Evolutionary conservation across 2,329 filamentous ascomycete genomes (phyloP), one percentile per base, ranked within the genome.

Genomic region (Aspergillus amoenus): DNA sequence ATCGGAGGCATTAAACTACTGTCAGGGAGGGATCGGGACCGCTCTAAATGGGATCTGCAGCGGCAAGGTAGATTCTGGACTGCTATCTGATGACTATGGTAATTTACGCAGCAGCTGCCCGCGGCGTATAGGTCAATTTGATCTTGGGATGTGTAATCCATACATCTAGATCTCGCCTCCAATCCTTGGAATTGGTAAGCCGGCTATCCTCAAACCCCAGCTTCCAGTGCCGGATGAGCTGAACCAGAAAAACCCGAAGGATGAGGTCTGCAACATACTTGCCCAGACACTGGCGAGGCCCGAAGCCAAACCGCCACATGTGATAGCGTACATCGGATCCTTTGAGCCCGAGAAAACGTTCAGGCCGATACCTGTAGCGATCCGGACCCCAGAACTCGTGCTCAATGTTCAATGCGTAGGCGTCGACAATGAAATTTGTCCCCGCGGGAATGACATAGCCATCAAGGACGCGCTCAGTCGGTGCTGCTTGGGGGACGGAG

Each of bases 271-370:
- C 74, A 1, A 77, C 61, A 57, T 74, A 71, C 59, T 74, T 76
- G 0, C 78, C 78, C 63, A 81, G 58, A 55, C 78, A 81, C 55
- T 75, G 70, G 27, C 77, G 62, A 0, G 77, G 75, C 1, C 78
- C 78, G 57, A 79, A 80, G 0, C 78, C 78, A 62, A 78, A 81
- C 3, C 77, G 67, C 78, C 77, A 79, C 45, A 71, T 74, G 3
- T 70, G 60, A 60, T 79, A 79, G 11, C 78, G 60, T 8, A 27
- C 12, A 15, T 58, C 47, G 3, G 44, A 50, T 7, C 15, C 13
- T 7, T 24, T 48, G 15, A 39, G 24, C 1, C 24, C 54, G 7
- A 60, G 12, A 32, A 68, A 68, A 15, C 66, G 58, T 3, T 62
- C 55, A 1, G 77, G 78, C 0, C 72, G 68, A 58, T 73, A 80